These are phyloP conservation scores for Calonectria hawksworthii DNA, from an alignment of 2,329 filamentous ascomycete genomes.

Conservation along the genomic window DNA sequence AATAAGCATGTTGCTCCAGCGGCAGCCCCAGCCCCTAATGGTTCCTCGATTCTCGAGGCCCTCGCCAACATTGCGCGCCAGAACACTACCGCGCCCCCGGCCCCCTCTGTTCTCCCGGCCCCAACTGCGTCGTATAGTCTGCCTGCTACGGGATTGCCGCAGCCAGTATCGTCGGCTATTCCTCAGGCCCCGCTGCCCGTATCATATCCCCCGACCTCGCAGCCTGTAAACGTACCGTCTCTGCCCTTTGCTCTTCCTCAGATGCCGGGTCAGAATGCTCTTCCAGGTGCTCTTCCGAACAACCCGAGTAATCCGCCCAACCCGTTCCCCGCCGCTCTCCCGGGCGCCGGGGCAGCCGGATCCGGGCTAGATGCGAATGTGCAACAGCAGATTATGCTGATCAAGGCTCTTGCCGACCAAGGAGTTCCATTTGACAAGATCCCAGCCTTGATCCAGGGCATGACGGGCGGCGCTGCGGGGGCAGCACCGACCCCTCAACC, in stretches of 20 bases:
- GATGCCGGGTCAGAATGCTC: conserved; percentile 53
- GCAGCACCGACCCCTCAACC: conserved; percentile 54
- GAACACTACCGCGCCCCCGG: conserved; percentile 67
- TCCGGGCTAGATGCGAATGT: conserved; percentile 66
- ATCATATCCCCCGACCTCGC: conserved; percentile 60
- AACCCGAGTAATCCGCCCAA: conserved; percentile 47
- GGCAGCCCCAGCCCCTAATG: conserved; percentile 58
- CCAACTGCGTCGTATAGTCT: conserved; percentile 61
- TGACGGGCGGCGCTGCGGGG: conserved; percentile 55
- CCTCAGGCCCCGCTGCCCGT: conserved; percentile 46
- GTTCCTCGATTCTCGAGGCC: conserved; percentile 79
- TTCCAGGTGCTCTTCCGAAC: conserved; percentile 44
- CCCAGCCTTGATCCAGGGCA: conserved; percentile 68
- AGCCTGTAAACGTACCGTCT: conserved; percentile 72
- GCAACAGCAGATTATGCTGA: conserved; percentile 79
- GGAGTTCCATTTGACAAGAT: conserved; percentile 85
- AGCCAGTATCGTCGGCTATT: conserved; percentile 49
- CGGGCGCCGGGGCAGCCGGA: conserved; percentile 43
- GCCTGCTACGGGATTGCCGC: conserved; percentile 50
- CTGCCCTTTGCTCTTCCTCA: conserved; percentile 58
- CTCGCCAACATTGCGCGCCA: conserved; percentile 86
- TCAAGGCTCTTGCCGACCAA: conserved; percentile 82
- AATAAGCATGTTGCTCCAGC: conserved; percentile 51
- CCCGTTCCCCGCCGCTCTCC: conserved; percentile 50
- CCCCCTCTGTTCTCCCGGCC: conserved; percentile 53